Evolutionary conservation across 345 rosid species (phyloP).

Genomic region (Populus euphratica): DNA sequence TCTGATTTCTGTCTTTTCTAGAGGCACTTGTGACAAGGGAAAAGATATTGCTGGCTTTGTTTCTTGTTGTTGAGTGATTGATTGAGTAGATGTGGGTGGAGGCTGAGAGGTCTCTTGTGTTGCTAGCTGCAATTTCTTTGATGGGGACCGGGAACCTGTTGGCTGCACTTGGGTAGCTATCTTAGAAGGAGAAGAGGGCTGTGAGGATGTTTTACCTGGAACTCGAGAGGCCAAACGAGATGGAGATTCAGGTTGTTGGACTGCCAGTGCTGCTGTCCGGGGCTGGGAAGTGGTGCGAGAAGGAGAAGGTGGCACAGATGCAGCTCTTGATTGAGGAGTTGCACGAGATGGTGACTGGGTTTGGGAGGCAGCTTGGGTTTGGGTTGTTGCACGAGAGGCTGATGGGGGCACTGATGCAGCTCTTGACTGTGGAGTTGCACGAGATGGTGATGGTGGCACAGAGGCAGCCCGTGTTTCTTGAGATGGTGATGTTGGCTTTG

Average conservation of each 20-base stretch:
- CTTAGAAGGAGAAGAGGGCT: conserved; percentile 33
- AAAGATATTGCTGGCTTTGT: conserved; percentile 1
- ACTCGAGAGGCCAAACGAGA: conserved; percentile 19
- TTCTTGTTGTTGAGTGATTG: conserved; percentile 8
- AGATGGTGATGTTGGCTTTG: conserved; percentile 24
- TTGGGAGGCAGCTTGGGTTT: conserved; percentile 23
- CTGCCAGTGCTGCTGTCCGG: conserved; percentile 12
- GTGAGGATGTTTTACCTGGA: conserved; percentile 20
- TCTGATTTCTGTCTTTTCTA: conserved; percentile 21
- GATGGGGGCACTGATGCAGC: conserved; percentile 18
- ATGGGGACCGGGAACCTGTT: conserved; percentile 20
- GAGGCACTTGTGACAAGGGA: conserved; percentile 17
- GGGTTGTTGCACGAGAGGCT: conserved; percentile 3
- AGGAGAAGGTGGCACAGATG: conserved; percentile 23
- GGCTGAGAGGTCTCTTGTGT: conserved; percentile 17
- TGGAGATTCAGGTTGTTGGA: conserved; percentile 27
- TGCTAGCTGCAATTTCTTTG: conserved; percentile 19
- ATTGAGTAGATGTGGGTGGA: neutral
- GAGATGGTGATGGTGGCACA: conserved; percentile 27
- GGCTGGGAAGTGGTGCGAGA: conserved; percentile 12
- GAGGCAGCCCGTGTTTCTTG: conserved; percentile 14
- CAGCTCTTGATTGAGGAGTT: conserved; percentile 22
- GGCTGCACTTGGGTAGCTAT: conserved; percentile 13
- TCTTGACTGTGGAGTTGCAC: conserved; percentile 22
- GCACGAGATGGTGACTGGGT: conserved; percentile 30